phyloP scores from a whole-genome alignment of 164 flowering plant genomes.

The Piper betle region DNA sequence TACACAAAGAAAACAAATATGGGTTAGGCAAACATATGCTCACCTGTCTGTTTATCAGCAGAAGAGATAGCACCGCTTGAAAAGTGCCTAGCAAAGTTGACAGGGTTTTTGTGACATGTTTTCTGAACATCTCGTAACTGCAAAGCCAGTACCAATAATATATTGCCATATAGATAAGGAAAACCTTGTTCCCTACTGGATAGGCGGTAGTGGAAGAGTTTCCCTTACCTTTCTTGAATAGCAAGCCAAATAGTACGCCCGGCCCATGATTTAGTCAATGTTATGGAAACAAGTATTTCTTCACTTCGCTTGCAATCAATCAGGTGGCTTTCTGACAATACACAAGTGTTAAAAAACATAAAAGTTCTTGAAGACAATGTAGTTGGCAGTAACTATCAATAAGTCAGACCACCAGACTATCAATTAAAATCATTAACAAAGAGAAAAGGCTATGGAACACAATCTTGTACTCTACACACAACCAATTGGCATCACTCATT shows the following conservation, averaged over 20 bases:
- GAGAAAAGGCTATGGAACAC: not conserved
- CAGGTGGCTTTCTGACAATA: not conserved
- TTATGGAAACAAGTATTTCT: not conserved
- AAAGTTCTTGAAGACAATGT: not conserved
- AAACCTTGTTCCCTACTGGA: not conserved
- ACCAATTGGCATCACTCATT: too few relatives aligned
- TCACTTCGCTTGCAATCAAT: not conserved
- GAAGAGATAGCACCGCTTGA: constrained; percentile 20
- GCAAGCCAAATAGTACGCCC: not conserved
- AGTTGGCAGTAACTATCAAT: not conserved
- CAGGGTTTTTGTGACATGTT: constrained; percentile 24
- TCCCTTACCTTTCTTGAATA: constrained; percentile 1
- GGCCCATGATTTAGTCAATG: not conserved
- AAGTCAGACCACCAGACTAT: too few relatives aligned
- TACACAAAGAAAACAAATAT: not conserved
- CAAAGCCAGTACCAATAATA: not conserved
- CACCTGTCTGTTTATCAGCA: constrained; percentile 27
- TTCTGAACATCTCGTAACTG: constrained; percentile 35
- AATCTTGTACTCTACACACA: not conserved
- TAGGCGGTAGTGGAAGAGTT: not conserved
- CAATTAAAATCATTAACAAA: not conserved
- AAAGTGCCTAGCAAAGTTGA: constrained; percentile 30
- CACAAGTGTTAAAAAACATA: not conserved
- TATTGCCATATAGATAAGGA: not conserved
- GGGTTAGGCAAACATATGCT: not conserved